These are phyloP conservation scores for Sporothrix variecibatus DNA, from an alignment of 2,329 filamentous ascomycete genomes.

Conservation along the genomic window DNA sequence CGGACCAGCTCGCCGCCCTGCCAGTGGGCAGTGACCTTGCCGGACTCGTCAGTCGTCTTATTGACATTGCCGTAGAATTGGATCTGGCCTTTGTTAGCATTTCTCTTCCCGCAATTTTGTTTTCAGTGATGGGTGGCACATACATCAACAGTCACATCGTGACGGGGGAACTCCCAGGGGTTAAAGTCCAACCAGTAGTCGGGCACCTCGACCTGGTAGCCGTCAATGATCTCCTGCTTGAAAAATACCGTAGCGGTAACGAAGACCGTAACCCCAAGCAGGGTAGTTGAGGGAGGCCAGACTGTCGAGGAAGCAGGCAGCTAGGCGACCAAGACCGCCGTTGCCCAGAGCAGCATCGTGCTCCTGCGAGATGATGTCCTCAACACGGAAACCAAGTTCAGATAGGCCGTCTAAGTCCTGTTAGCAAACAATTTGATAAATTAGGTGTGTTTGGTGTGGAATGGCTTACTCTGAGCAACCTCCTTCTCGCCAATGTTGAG, in stretches of 20 bases:
- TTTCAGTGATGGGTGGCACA: conserved; percentile 38
- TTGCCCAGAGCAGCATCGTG: conserved; percentile 96
- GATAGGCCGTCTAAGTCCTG: conserved; percentile 68
- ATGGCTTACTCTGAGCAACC: conserved; percentile 69
- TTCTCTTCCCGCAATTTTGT: too few species aligned
- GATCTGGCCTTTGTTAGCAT: conserved; percentile 50
- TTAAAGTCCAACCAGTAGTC: conserved; percentile 99
- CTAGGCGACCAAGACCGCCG: conserved; percentile 89
- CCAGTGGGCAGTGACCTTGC: conserved; percentile 76
- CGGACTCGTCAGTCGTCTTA: conserved; percentile 73
- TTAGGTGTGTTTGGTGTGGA: background rate
- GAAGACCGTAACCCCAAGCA: conserved; percentile 94
- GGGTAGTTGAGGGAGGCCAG: conserved; percentile 92
- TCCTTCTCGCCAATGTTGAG: conserved; percentile 90
- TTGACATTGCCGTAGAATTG: conserved; percentile 90
- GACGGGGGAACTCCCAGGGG: conserved; percentile 95
- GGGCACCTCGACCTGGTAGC: conserved; percentile 96
- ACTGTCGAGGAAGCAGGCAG: conserved; percentile 96
- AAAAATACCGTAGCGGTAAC: conserved; percentile 98
- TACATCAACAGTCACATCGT: conserved; percentile 90
- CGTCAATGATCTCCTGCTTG: conserved; percentile 98
- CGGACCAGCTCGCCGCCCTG: conserved; percentile 91
- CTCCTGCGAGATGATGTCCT: conserved; percentile 92
- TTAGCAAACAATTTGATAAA: background rate
- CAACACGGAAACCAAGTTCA: conserved; percentile 93